Evolutionary conservation across 1,139 yeast species (phyloP).

Genomic region (Lodderomyces elongisporus): DNA sequence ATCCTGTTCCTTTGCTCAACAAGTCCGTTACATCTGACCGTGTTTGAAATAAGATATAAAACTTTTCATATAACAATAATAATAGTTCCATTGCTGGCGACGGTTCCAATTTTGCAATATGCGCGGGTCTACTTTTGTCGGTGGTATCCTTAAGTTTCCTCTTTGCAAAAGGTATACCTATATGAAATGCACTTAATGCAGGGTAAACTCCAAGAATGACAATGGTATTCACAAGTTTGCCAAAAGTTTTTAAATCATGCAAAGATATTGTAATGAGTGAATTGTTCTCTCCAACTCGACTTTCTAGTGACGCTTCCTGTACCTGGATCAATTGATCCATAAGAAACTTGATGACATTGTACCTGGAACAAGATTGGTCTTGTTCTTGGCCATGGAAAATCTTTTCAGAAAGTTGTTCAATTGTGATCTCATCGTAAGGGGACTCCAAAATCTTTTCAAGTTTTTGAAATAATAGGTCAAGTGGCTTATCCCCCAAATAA

Average conservation of each 20-base stretch:
- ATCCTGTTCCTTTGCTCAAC: constrained; percentile 65
- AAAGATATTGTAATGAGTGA: constrained; percentile 66
- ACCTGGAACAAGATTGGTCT: constrained; percentile 12
- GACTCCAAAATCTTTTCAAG: constrained; percentile 26
- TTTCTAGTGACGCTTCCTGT: constrained; percentile 29
- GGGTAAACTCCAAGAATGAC: constrained; percentile 72
- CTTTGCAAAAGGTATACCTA: constrained; percentile 64
- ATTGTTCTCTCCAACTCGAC: constrained; percentile 18
- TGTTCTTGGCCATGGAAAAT: constrained; percentile 4
- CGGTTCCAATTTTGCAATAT: constrained; percentile 15
- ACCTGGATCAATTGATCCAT: constrained; percentile 31
- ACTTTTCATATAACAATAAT: constrained; percentile 28
- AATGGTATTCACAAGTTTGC: constrained; percentile 57
- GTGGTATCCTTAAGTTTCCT: constrained; percentile 48
- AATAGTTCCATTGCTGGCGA: constrained; percentile 23
- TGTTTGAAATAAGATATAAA: constrained; percentile 28
- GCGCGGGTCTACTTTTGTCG: constrained; percentile 21
- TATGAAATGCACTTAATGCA: constrained; percentile 44
- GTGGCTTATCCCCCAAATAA: constrained; percentile 25
- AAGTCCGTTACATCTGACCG: constrained; percentile 51
- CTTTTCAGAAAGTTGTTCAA: constrained; percentile 15
- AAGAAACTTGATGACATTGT: constrained; percentile 22
- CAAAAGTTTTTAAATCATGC: constrained; percentile 75
- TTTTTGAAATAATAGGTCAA: constrained; percentile 32
- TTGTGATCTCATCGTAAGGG: constrained; percentile 20